These are phyloP conservation scores for Talaromyces islandicus DNA, from an alignment of 2,329 filamentous ascomycete species.

Conservation along the genomic window DNA sequence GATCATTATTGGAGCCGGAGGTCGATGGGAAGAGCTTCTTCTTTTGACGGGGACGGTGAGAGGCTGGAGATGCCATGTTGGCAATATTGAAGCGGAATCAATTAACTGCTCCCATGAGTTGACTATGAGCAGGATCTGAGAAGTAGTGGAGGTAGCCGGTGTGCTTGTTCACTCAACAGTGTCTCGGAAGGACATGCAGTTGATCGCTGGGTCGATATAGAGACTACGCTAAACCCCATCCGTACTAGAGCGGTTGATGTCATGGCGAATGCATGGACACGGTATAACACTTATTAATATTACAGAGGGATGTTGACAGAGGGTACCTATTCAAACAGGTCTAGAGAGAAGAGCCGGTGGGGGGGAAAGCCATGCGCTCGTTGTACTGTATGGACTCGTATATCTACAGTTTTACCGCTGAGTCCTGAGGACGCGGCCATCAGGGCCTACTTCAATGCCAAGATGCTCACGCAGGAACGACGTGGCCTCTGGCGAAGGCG, in stretches of 20 bases:
- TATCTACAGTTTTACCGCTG: slow-evolving; percentile 14
- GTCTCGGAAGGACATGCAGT: slow-evolving; percentile 18
- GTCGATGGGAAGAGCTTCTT: slow-evolving; percentile 28
- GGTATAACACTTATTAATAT: background rate
- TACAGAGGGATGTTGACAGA: background rate
- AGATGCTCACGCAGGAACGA: slow-evolving; percentile 33
- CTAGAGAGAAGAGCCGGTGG: background rate
- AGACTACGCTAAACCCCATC: background rate
- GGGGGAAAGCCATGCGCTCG: background rate
- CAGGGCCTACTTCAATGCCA: slow-evolving; percentile 29
- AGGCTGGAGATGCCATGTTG: slow-evolving; percentile 22
- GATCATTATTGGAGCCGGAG: slow-evolving; percentile 35
- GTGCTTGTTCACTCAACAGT: slow-evolving; percentile 30
- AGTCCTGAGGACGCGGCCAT: slow-evolving; percentile 29
- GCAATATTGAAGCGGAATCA: background rate
- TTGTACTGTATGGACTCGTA: background rate
- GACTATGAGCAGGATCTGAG: background rate
- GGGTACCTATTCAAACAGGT: too few relatives aligned
- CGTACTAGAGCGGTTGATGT: background rate
- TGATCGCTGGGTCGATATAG: background rate
- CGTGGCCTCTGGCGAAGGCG: slow-evolving; percentile 28
- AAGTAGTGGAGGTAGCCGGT: background rate
- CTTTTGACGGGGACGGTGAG: slow-evolving; percentile 42
- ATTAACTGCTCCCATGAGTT: background rate
- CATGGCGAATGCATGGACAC: background rate